Percentiles rank a stretch among this genome's conserved stretches.
phyloP scores from a whole-genome alignment of 192 early-diverging fungal genomes.

The Paraglomus occultum region DNA sequence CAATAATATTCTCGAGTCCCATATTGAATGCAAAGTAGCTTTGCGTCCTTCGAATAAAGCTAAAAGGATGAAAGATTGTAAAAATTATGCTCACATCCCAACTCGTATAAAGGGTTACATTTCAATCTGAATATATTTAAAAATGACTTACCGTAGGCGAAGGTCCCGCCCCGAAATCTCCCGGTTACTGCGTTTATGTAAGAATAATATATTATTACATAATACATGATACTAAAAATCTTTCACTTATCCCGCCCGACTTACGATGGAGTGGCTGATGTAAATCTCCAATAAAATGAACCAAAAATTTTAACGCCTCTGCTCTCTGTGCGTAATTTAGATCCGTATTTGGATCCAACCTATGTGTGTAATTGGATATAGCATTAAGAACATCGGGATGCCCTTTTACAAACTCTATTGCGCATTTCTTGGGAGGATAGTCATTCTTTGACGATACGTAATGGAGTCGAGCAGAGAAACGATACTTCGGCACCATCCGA shows the following conservation, averaged over 20 bases:
- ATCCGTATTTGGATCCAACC: slow-evolving; percentile 33
- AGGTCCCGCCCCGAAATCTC: slow-evolving; percentile 5
- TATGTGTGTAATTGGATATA: slow-evolving; percentile 40
- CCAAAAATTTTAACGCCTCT: slow-evolving; percentile 43
- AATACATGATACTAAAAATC: neutral
- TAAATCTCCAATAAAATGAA: slow-evolving; percentile 49
- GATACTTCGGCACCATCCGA: slow-evolving; percentile 7
- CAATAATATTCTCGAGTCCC: slow-evolving; percentile 37
- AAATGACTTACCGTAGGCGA: neutral
- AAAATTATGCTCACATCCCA: neutral
- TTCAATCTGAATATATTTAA: no score
- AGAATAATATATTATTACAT: slow-evolving; percentile 19
- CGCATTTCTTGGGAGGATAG: slow-evolving; percentile 39
- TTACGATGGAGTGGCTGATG: slow-evolving; percentile 46
- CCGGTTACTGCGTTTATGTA: slow-evolving; percentile 18
- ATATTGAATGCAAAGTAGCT: slow-evolving; percentile 37
- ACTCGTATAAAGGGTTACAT: no score
- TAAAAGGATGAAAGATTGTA: neutral
- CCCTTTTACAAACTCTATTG: slow-evolving; percentile 26
- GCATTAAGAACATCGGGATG: slow-evolving; percentile 38
- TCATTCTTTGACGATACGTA: slow-evolving; percentile 30
- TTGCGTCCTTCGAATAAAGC: slow-evolving; percentile 29
- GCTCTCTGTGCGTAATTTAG: neutral
- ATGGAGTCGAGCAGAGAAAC: slow-evolving; percentile 31
- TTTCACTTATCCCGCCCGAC: slow-evolving; percentile 29